phyloP scores from a whole-genome alignment of 2,329 filamentous ascomycete genomes.

The Neopestalotiopsis clavispora region DNA sequence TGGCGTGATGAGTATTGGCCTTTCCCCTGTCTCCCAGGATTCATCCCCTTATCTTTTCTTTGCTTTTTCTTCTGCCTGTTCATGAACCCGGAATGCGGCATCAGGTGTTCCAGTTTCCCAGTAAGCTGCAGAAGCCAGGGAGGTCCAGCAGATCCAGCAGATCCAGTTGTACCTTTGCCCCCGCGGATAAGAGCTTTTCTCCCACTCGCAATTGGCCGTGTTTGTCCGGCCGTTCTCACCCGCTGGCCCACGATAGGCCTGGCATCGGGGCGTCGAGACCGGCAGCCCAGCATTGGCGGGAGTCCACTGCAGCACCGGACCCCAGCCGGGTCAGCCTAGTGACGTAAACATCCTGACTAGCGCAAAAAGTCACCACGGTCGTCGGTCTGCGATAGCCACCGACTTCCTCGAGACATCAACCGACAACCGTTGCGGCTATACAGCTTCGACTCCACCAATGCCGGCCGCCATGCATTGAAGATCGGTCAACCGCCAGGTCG shows the following conservation, averaged over 20 bases:
- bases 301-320: constrained; percentile 7
- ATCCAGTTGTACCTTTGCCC: background rate
- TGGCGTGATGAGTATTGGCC: constrained; percentile 16
- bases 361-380: background rate
- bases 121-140: background rate
- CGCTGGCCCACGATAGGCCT: constrained; percentile 8
- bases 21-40: background rate
- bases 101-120: background rate
- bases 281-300: constrained; percentile 3
- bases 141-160: background rate
- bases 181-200: constrained; percentile 14
- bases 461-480: constrained; percentile 7
- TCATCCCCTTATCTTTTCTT: background rate
- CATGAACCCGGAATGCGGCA: background rate
- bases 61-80: background rate
- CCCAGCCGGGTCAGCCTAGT: background rate
- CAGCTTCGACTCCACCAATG: constrained; percentile 1
- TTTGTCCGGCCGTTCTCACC: background rate
- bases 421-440: constrained; percentile 12
- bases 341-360: constrained; percentile 4
- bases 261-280: constrained; percentile 19
- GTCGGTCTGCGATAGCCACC: constrained; percentile 7
- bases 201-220: constrained; percentile 3
- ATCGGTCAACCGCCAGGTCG: background rate
- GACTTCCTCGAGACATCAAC: background rate